phyloP scores from a whole-genome alignment of 2,329 filamentous ascomycete genomes.

The Sporothrix humicola region DNA sequence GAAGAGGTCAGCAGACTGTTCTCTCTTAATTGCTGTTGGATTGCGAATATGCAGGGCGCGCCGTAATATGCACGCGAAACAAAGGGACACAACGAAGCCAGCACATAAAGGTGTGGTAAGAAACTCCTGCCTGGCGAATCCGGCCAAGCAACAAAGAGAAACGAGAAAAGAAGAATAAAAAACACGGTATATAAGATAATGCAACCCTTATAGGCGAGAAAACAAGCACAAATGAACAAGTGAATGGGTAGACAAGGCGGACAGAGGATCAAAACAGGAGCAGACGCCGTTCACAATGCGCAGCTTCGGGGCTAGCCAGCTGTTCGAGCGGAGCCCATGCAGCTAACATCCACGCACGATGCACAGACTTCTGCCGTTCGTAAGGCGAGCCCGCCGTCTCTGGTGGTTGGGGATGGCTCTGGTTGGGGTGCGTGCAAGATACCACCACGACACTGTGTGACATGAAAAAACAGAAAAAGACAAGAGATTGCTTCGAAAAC shows the following conservation, averaged over 20 bases:
- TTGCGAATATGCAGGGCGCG: not conserved
- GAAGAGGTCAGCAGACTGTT: slow-evolving; percentile 22
- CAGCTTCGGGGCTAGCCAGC: slow-evolving; percentile 32
- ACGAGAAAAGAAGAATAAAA: not conserved
- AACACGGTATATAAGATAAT: not conserved
- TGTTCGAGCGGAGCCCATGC: slow-evolving; percentile 32
- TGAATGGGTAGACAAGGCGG: not conserved
- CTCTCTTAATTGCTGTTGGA: not conserved
- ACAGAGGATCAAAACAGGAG: not conserved
- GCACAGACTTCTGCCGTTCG: not conserved
- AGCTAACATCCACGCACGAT: slow-evolving; percentile 16
- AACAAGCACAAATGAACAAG: no score
- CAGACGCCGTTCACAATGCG: not conserved
- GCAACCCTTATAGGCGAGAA: not conserved
- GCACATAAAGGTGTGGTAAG: slow-evolving; percentile 1
- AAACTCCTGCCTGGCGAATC: not conserved
- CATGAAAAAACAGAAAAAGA: not conserved
- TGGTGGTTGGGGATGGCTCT: not conserved
- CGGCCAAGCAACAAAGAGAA: not conserved
- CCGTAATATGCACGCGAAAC: not conserved
- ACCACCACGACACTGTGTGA: slow-evolving; percentile 21
- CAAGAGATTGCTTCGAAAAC: slow-evolving; percentile 1
- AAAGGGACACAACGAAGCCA: not conserved
- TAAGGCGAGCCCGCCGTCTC: not conserved
- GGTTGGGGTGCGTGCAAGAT: not conserved